Percentiles rank a stretch among this genome's conserved stretches.
These are phyloP conservation scores for Wallemia hederae DNA, from an alignment of 1,284 basidiomycete species.

Conservation along the genomic window DNA sequence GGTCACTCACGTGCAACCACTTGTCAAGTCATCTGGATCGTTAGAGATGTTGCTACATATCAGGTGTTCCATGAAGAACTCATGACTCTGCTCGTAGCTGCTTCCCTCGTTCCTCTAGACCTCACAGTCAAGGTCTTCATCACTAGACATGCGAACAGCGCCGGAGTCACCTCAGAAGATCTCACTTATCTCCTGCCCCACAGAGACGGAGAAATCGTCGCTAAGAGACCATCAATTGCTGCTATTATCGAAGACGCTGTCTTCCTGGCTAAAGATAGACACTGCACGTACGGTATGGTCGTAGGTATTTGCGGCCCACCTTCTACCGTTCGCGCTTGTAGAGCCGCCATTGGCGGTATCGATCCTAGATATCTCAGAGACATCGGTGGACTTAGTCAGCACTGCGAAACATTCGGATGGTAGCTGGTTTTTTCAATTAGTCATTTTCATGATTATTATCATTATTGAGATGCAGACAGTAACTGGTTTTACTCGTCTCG, in stretches of 20 bases:
- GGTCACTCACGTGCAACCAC: background rate
- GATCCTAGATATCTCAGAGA: background rate
- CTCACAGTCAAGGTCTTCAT: background rate
- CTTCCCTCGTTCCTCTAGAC: background rate
- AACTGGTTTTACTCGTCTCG: background rate
- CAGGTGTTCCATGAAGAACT: slow-evolving; percentile 1
- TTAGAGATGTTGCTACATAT: background rate
- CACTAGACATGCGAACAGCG: background rate
- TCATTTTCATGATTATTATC: too few relatives aligned
- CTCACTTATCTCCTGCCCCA: background rate
- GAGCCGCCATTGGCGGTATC: background rate
- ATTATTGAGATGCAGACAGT: background rate
- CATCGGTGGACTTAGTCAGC: background rate
- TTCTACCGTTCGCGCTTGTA: background rate
- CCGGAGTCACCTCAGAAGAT: background rate
- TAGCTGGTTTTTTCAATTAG: too few relatives aligned
- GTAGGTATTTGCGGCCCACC: background rate
- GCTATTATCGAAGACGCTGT: background rate
- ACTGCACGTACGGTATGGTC: background rate
- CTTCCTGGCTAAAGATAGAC: background rate
- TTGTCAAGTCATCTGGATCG: background rate
- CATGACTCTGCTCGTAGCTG: background rate
- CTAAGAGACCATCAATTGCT: background rate
- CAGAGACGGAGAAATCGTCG: background rate
- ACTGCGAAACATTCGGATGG: background rate